A percentile compares a stretch with the other conserved stretches of the same genome.
phyloP scores from a whole-genome alignment of 176 grass and related monocot genomes.

The Lolium perenne region DNA sequence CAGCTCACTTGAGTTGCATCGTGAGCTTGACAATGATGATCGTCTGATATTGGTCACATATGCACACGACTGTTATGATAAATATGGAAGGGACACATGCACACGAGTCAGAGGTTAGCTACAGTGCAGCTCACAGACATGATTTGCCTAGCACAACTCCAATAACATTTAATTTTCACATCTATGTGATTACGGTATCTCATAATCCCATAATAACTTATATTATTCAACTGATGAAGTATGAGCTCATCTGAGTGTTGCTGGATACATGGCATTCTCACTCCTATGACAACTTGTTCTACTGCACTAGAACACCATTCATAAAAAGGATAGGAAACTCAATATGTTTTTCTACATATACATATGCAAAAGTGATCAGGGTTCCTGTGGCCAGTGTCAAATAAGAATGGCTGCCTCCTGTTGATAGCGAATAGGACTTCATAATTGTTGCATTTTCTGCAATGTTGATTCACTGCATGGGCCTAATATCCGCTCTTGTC shows the following conservation, averaged over 20 bases:
- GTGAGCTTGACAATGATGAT: neutral
- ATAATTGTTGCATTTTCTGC: neutral
- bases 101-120: neutral
- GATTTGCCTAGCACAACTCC: neutral
- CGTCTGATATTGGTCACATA: neutral
- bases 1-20: conserved; percentile 19
- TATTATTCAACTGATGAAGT: neutral
- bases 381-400: neutral
- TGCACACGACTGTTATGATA: neutral
- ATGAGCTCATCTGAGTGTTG: conserved; percentile 14
- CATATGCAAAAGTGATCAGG: neutral
- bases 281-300: neutral
- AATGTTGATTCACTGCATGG: neutral
- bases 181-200: neutral
- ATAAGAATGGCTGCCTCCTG: conserved; percentile 13
- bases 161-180: conserved; percentile 18
- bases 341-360: neutral
- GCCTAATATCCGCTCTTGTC: conserved; percentile 4
- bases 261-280: neutral
- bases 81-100: neutral
- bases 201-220: neutral
- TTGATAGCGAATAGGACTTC: conserved; percentile 6
- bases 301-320: neutral
- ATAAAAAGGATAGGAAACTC: neutral
- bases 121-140: neutral